Percentiles rank a stretch among this genome's conserved stretches.
phyloP scores from a whole-genome alignment of 2,329 filamentous ascomycete species.

The Aspergillus brasiliensis region DNA sequence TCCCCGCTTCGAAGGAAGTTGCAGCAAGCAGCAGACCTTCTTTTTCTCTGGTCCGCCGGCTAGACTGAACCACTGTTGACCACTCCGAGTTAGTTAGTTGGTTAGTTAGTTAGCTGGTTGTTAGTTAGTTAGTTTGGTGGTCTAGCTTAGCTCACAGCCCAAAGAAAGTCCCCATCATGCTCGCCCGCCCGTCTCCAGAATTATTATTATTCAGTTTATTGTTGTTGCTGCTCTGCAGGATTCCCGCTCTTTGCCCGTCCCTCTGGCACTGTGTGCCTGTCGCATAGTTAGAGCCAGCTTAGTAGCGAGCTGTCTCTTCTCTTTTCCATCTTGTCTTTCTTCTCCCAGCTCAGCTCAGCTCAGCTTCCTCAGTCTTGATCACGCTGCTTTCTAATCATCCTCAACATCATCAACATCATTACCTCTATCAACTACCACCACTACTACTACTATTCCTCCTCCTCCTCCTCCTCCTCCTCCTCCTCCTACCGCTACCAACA shows the following conservation, averaged over 20 bases:
- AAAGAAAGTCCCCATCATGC: slow-evolving; percentile 3
- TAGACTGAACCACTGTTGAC: slow-evolving; percentile 1
- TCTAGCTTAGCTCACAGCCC: too few species aligned
- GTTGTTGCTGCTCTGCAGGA: not conserved
- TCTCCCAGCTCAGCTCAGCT: too few species aligned
- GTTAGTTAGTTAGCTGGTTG: too few species aligned
- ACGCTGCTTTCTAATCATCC: not conserved
- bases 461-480: not conserved
- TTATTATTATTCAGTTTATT: not conserved
- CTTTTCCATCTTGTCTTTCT: too few species aligned
- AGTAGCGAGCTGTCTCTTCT: too few species aligned
- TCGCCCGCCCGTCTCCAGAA: slow-evolving; percentile 1
- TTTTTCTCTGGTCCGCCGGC: slow-evolving; percentile 3
- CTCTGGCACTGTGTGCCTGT: not conserved
- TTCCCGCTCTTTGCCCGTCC: not conserved
- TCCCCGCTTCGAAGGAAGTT: slow-evolving; percentile 5
- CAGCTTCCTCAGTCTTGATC: not conserved
- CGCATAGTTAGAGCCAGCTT: slow-evolving; percentile 1
- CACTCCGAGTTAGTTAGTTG: not conserved
- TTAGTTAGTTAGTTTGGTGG: not conserved
- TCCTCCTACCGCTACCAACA: not conserved
- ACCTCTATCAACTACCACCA: not conserved
- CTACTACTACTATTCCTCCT: not conserved
- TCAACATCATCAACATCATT: not conserved
- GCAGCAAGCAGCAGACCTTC: not conserved